These are phyloP conservation scores for Biscogniauxia sp. DNA, from an alignment of 2,329 filamentous ascomycete genomes.

Conservation along the genomic window DNA sequence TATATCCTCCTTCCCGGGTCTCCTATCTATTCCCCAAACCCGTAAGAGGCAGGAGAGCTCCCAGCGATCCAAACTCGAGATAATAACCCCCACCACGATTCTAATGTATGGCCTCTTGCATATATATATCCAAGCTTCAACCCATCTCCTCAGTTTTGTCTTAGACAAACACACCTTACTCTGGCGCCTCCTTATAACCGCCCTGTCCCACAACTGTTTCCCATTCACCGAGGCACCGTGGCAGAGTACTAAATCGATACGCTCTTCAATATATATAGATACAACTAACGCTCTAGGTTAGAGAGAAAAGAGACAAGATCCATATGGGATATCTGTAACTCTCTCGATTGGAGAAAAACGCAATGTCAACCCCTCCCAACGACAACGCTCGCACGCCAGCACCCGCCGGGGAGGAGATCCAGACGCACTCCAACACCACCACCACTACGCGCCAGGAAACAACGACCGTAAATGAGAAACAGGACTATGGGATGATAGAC, in stretches of 20 bases:
- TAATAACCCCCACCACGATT: too few relatives aligned
- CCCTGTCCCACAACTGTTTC: too few relatives aligned
- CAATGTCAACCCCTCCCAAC: conserved; percentile 12
- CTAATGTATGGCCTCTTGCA: too few relatives aligned
- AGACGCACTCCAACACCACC: conserved; percentile 2
- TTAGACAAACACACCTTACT: too few relatives aligned
- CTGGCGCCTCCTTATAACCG: too few relatives aligned
- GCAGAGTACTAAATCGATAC: too few relatives aligned
- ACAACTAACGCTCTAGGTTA: not conserved
- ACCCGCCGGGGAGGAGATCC: conserved; percentile 13
- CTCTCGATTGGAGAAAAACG: not conserved
- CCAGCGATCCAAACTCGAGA: not conserved
- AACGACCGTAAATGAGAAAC: conserved; percentile 12
- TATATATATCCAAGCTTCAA: too few relatives aligned
- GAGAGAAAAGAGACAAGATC: not conserved
- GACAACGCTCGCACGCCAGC: conserved; percentile 3
- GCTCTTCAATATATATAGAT: too few relatives aligned
- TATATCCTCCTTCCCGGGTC: not conserved
- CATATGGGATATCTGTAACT: not conserved
- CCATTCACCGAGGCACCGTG: too few relatives aligned
- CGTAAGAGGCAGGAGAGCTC: not conserved
- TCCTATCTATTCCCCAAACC: not conserved
- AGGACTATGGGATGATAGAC: conserved; percentile 21
- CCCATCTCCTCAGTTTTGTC: too few relatives aligned
- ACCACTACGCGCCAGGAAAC: conserved; percentile 10